Percentiles rank a stretch among this genome's conserved stretches.
Evolutionary conservation across 768 basidiomycete species (phyloP).

Genomic region (Leccinum disarticulatum): DNA sequence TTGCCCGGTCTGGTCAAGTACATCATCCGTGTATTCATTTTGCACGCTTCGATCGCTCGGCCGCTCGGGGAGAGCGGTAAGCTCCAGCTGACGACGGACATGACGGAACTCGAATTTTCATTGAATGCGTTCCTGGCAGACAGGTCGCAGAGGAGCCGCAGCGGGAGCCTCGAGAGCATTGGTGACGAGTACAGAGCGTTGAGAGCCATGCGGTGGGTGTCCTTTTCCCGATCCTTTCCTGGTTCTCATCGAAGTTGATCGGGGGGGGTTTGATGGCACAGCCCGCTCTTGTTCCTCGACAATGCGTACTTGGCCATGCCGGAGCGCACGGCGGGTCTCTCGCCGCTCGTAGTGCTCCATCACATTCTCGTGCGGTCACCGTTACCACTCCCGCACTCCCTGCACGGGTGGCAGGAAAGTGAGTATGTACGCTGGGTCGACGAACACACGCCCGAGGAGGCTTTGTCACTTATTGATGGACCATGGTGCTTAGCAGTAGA

Average conservation of each 20-base stretch:
- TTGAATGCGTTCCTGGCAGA: conserved; percentile 76
- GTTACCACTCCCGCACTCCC: conserved; percentile 78
- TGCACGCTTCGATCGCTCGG: conserved; percentile 91
- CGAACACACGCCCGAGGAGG: conserved; percentile 82
- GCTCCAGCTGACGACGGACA: conserved; percentile 91
- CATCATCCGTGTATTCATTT: conserved; percentile 81
- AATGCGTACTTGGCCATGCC: conserved; percentile 65
- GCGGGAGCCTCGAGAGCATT: conserved; percentile 66
- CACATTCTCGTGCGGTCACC: conserved; percentile 90
- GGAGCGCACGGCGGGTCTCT: conserved; percentile 70
- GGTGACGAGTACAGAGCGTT: conserved; percentile 88
- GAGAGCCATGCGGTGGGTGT: conserved; percentile 77
- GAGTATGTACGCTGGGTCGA: conserved; percentile 97
- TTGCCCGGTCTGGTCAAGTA: conserved; percentile 67
- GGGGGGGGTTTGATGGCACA: conserved; percentile 27
- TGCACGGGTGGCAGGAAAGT: conserved; percentile 92
- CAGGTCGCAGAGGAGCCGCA: conserved; percentile 54
- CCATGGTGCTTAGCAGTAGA: too few species aligned
- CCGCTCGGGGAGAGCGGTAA: conserved; percentile 93
- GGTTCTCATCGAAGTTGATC: too few species aligned
- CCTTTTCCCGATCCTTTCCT: not conserved
- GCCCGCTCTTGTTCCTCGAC: conserved; percentile 88
- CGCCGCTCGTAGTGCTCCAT: conserved; percentile 86
- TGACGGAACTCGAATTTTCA: conserved; percentile 95
- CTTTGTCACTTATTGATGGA: conserved; percentile 76